Evolutionary conservation across 2,329 filamentous ascomycete genomes (phyloP).

Genomic region (Fusarium humuli): DNA sequence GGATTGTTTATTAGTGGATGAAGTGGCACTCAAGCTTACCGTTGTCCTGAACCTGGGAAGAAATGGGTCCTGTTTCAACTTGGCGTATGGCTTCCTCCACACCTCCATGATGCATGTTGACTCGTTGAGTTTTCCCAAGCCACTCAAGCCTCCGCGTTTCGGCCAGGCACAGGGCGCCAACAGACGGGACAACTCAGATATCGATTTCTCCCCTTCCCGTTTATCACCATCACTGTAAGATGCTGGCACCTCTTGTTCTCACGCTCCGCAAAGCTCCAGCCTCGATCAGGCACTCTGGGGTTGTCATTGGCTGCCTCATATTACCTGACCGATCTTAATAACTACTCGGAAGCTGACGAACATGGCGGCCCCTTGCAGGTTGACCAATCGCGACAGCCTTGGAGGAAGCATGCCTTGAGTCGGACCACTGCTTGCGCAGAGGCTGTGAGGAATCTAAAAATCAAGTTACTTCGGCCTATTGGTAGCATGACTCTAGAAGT

Average conservation of each 20-base stretch:
- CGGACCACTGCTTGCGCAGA: slow-evolving; percentile 27
- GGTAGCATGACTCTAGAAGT: slow-evolving; percentile 18
- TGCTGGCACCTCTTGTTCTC: slow-evolving; percentile 15
- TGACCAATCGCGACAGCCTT: slow-evolving; percentile 38
- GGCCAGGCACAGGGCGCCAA: slow-evolving; percentile 33
- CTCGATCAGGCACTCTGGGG: slow-evolving; percentile 23
- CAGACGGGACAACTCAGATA: slow-evolving; percentile 30
- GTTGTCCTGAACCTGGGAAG: slow-evolving; percentile 27
- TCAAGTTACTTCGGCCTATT: slow-evolving; percentile 12
- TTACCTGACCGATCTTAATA: slow-evolving; percentile 39
- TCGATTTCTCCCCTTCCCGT: slow-evolving; percentile 20
- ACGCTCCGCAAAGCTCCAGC: slow-evolving; percentile 29
- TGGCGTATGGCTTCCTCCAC: slow-evolving; percentile 32
- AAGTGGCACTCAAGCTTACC: slow-evolving; percentile 29
- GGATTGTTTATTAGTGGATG: slow-evolving; percentile 23
- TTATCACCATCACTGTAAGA: slow-evolving; percentile 20
- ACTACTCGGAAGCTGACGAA: slow-evolving; percentile 37
- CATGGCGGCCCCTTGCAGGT: slow-evolving; percentile 42
- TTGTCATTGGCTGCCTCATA: slow-evolving; percentile 46
- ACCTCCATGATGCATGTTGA: slow-evolving; percentile 32
- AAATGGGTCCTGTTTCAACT: slow-evolving; percentile 41
- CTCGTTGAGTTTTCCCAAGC: slow-evolving; percentile 30
- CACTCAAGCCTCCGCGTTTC: slow-evolving; percentile 36
- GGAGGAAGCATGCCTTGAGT: slow-evolving; percentile 33
- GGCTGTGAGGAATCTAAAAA: slow-evolving; percentile 11